A percentile compares a stretch with the other conserved stretches of the same genome.
Evolutionary conservation across 2,329 filamentous ascomycete genomes (phyloP).

Genomic region (Xylariaceae sp.): DNA sequence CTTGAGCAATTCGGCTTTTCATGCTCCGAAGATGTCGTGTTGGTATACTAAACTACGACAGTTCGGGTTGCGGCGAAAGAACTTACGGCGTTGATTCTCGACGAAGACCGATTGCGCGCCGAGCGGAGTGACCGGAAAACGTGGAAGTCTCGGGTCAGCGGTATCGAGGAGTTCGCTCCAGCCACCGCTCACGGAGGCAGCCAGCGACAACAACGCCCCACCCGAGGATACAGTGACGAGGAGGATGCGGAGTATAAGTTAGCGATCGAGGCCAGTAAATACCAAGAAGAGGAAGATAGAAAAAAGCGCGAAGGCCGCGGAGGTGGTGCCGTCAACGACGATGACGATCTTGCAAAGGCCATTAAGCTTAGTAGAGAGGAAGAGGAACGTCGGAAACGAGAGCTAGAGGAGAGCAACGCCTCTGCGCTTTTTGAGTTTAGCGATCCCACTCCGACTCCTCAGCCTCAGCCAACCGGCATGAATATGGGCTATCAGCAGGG

Average conservation of each 20-base stretch:
- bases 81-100: conserved; percentile 81
- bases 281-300: conserved; percentile 86
- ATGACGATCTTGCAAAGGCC: conserved; percentile 89
- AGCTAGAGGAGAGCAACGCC: conserved; percentile 81
- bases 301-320: conserved; percentile 63
- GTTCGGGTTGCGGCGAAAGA: conserved; percentile 96
- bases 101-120: conserved; percentile 85
- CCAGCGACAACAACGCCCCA: conserved; percentile 42
- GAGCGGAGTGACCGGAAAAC: conserved; percentile 88
- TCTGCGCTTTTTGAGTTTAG: conserved; percentile 80
- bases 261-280: conserved; percentile 90
- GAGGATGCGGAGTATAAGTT: conserved; percentile 87
- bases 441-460: conserved; percentile 48
- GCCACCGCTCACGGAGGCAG: conserved; percentile 25
- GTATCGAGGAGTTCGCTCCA: conserved; percentile 71
- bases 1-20: background rate
- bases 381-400: conserved; percentile 79
- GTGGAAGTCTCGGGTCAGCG: conserved; percentile 95
- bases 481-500: conserved; percentile 98
- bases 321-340: conserved; percentile 56
- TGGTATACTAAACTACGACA: conserved; percentile 39
- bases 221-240: conserved; percentile 57
- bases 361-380: conserved; percentile 93
- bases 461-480: conserved; percentile 78
- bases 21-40: conserved; percentile 12